phyloP scores from a whole-genome alignment of 176 grass and related monocot genomes.

The Aegilops speltoides region DNA sequence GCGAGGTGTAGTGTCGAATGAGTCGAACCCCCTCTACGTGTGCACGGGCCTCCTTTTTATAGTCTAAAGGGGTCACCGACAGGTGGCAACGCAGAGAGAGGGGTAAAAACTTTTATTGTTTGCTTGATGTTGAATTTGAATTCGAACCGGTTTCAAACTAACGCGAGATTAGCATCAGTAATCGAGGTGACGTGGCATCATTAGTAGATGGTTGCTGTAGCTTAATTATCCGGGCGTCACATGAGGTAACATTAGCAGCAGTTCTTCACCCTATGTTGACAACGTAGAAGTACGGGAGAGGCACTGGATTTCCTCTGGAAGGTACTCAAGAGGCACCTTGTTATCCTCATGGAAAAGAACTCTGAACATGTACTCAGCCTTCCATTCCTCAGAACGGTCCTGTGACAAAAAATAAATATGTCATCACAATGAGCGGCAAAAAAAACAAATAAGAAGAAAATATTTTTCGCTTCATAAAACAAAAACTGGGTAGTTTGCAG shows the following conservation, averaged over 20 bases:
- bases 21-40: too few relatives aligned
- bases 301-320: not conserved
- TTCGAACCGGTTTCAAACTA: too few relatives aligned
- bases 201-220: too few relatives aligned
- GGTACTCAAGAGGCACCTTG: not conserved
- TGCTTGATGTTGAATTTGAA: too few relatives aligned
- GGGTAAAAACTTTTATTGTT: too few relatives aligned
- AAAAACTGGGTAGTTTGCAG: not conserved
- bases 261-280: not conserved
- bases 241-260: not conserved
- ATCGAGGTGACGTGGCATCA: too few relatives aligned
- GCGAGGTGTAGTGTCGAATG: too few relatives aligned
- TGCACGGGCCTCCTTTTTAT: too few relatives aligned
- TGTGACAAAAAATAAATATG: not conserved
- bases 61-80: too few relatives aligned
- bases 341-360: not conserved
- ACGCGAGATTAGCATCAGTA: too few relatives aligned
- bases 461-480: not conserved
- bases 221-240: too few relatives aligned
- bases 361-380: not conserved
- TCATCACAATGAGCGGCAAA: not conserved
- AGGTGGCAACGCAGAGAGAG: too few relatives aligned
- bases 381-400: not conserved
- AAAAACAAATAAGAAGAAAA: not conserved
- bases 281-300: not conserved